Base-by-base conservation (phyloP, 2,329 filamentous ascomycete species). In the Lecanicillium sp. region DNA sequence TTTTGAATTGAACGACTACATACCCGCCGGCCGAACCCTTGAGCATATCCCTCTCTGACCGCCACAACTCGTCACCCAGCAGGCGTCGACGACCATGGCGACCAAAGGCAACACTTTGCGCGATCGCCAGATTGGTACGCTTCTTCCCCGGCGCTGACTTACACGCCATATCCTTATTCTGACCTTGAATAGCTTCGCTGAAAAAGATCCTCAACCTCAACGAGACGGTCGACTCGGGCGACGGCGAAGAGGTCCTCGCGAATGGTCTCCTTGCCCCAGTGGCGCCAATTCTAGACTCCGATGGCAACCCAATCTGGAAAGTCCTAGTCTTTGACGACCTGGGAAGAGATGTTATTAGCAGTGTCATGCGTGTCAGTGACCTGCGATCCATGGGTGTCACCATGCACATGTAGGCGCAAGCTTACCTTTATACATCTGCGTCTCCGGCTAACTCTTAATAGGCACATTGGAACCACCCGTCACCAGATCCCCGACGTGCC, bases 141-240 rank as follows among this genome's bases (percentile, higher is more conserved):
- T 36, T 15, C n/a, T 27, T 38, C 20, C 27, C 19, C 3, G 14
- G 4, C 2, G 19, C 19, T n/a, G 4, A 12, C 44, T 19, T 14
- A 14, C 26, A 44, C 33, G n/a, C 35, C 19, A 24, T 19, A 9
- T 12, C 26, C 5, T 21, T 9, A 30, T 39, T 5, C 51, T 56
- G 33, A 57, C 11, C 5, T 12, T 24, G 10, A 10, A 41, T 55
- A 95, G 90, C 86, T 42, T 91, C 91, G 15, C 89, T 98, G 61
- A 90, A 95, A 73, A 91, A 89, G 69, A 90, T 98, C 60, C 81
- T 98, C 56, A 97, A 96, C 66, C 75, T 98, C 56, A 98, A 98
- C 69, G 84, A 93, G 61, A 77, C 80, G 69, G 52, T 77, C 70
- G 62, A 79, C 56, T 64, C 77, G 50, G 76, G 77, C 56, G 74